Base-by-base conservation (phyloP, 345 rosid species). In the Mangifera indica region DNA sequence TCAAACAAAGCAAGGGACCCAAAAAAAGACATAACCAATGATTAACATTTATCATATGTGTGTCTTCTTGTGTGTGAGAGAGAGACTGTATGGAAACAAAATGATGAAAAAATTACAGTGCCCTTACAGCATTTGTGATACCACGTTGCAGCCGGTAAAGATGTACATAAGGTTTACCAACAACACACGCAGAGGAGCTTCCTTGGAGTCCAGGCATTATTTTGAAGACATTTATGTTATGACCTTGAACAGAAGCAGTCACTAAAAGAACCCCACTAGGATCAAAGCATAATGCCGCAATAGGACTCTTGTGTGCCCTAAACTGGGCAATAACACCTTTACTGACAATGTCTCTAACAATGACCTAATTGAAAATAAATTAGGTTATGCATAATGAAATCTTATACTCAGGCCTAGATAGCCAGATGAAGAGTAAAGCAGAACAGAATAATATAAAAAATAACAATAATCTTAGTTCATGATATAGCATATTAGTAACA, bases 101-200 rank as follows among this genome's bases (percentile, higher is more conserved):
- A 11, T 58, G 15, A 48, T 22, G 15, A 51, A 74, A 40, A 24
- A 49, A 62, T 3, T 10, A 42, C 15, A 46, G 70, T 52, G 69
- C 62, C 59, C 93, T 84, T 89, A 92, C 99, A 21, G 98, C 99
- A 81, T 92, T 88, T 29, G 98, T 95, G 13, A 95, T 80, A 78
- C 99, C 99, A 71, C 99, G 97, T 69, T 92, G 98, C 72, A 95
- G 88, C 87, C 83, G 80, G 84, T 87, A 95, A 71, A 95, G 87
- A 83, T 95, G 98, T 22, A 80, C 79, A 76, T 79, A 87, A 51
- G 98, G 78, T 65, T 81, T 62, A 29, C 76, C 79, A 63, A 29
- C 79, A 77, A 81, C 86, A 18, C 78, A 67, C 12, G 79, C 52
- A 42, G 85, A 67, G 21, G 82, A 83, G 76, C 81, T 76, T 75